Base-by-base conservation (phyloP, 2,329 filamentous ascomycete species). In the Trichophyton equinum region DNA sequence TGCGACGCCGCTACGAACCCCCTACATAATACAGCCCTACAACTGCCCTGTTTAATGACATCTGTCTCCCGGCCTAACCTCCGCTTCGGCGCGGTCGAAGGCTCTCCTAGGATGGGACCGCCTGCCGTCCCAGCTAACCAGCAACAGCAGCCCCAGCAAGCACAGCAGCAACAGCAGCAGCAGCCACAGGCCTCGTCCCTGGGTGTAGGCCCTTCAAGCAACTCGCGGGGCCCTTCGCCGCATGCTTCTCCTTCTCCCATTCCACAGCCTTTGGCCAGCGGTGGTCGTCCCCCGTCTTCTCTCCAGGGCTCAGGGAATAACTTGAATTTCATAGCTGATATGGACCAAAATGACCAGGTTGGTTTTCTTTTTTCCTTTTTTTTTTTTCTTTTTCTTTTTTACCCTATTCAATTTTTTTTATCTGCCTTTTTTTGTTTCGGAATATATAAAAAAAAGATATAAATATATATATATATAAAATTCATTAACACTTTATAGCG, bases 181-280 rank as follows among this genome's bases (percentile, higher is more conserved):
- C 33, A 36, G 5, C 27, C 74, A 58, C 73, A 75, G 64, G 64
- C 69, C 42, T 71, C 27, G 27, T 27, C 71, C 58, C 65, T 78
- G 58, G 71, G 71, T 61, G 75, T 82, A 62, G 84, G 70, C 74
- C 81, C 78, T 71, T 78, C 75, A 62, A 85, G 88, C 70, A 85
- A 88, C 70, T 87, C 87, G 64, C 84, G 88, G 68, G 82, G 92
- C 58, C 85, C 85, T 56, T 95, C 91, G 53, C 94, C 94, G 4
- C 85, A 88, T 57, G 86, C 88, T 67, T 96, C 92, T 53, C 94
- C 94, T 3, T 92, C 89, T 47, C 94, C 94, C 3, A 97, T 97
- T 68, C 92, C 94, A 36, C 89, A 92, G 74, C 89, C 91, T 58
- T 84, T 87, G 60, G 85, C 86, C 38, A 94, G 91, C 70, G 90